A percentile compares a stretch with the other conserved stretches of the same genome.
Evolutionary conservation across 2,329 filamentous ascomycete genomes (phyloP).

Genomic region (Aspergillus brunneoviolaceus): DNA sequence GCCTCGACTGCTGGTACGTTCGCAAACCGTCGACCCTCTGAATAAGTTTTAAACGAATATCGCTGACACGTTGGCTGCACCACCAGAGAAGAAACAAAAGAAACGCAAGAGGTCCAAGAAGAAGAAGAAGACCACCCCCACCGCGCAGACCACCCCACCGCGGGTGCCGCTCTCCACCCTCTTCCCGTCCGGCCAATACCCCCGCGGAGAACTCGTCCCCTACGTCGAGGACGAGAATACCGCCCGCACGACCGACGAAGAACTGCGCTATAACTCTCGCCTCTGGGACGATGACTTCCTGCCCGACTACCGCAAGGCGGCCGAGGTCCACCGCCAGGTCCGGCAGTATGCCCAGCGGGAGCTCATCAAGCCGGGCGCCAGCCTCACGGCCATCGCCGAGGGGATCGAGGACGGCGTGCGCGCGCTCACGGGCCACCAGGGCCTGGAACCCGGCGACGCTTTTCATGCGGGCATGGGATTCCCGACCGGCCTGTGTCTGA

Average conservation of each 20-base stretch:
- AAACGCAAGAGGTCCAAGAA: slow-evolving; percentile 38
- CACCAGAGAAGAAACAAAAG: slow-evolving; percentile 13
- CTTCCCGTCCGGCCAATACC: slow-evolving; percentile 47
- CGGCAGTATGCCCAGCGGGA: slow-evolving; percentile 51
- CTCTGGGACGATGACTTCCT: slow-evolving; percentile 51
- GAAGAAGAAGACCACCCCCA: slow-evolving; percentile 13
- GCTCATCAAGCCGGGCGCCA: slow-evolving; percentile 51
- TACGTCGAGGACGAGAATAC: slow-evolving; percentile 44
- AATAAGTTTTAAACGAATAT: background rate
- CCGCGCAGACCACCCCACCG: slow-evolving; percentile 48
- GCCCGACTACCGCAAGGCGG: slow-evolving; percentile 56
- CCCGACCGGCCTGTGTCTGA: slow-evolving; percentile 55
- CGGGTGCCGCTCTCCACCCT: slow-evolving; percentile 48
- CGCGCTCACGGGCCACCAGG: slow-evolving; percentile 51
- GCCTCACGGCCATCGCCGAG: slow-evolving; percentile 51
- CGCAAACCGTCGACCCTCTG: background rate
- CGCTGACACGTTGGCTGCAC: background rate
- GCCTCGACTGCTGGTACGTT: background rate
- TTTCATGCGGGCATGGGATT: slow-evolving; percentile 56
- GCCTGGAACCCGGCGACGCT: slow-evolving; percentile 53
- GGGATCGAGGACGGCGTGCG: slow-evolving; percentile 57
- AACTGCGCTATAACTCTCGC: slow-evolving; percentile 44
- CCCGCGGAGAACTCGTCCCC: slow-evolving; percentile 44
- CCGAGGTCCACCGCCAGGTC: slow-evolving; percentile 57
- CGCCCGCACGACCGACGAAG: slow-evolving; percentile 49